Base-by-base conservation (phyloP, 2,329 filamentous ascomycete genomes). In the Penicillium sp. region DNA sequence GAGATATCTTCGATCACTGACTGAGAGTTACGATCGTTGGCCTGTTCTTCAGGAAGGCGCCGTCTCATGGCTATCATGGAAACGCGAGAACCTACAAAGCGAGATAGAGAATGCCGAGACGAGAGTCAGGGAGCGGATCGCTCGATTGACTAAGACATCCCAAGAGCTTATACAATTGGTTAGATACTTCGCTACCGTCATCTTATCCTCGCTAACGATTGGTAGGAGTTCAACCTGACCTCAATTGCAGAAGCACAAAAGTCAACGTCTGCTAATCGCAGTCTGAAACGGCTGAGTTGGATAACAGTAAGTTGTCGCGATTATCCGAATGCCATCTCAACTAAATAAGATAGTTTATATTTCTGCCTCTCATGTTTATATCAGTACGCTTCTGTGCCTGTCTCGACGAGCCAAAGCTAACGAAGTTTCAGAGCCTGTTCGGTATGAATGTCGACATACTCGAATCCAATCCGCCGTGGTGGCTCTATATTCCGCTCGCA, bases 151-250 rank as follows among this genome's bases (percentile, higher is more conserved):
- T 8, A 53, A 53, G 21, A 41, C 41, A 11, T 53, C 50, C 9
- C 50, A 53, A n/a, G 31, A 53, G 11, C 50, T 53, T 19, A 53
- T 53, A 53, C 50, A 53, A 41, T 19, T 53, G 31, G 50, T 53
- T 15, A 21, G 6, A 31, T 41, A 17, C 7, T 11, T 53, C 19
- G 17, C n/a, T 47, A 47, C 17, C 15, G 11, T 47, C n/a, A 41
- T 53, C 5, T n/a, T 4, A 3, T 53, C 21, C 29, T 3, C 31
- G 19, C 9, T 53, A 53, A 30, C 17, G 3, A 23, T 15, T 23
- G 30, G 13, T 26, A 53, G 50, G 50, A 53, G 38, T 53, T 53
- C 19, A 53, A 41, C 19, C 30, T 53, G 7, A 53, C 50, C 19
- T 53, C 50, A 2, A 53, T 53, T 30, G 50, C 50, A 4, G 50